Percentiles rank a stretch among this genome's conserved stretches.
phyloP scores from a whole-genome alignment of 2,329 filamentous ascomycete species.

The Microdochium paspali region DNA sequence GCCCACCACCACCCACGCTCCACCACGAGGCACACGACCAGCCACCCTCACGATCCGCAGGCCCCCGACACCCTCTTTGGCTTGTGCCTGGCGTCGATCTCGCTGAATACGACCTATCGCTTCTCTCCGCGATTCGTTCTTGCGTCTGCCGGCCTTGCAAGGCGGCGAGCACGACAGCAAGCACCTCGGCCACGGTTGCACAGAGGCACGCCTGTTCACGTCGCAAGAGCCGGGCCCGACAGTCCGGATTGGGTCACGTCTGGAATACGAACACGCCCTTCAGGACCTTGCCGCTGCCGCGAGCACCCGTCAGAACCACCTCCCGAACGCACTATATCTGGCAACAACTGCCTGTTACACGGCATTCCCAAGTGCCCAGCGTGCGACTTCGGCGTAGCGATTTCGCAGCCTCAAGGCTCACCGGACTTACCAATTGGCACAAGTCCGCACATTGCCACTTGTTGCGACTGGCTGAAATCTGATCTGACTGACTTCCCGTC shows the following conservation, averaged over 20 bases:
- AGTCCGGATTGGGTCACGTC: background rate
- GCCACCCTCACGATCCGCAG: background rate
- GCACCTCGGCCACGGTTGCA: background rate
- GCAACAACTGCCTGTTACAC: background rate
- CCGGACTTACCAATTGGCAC: background rate
- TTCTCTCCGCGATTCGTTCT: background rate
- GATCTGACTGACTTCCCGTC: background rate
- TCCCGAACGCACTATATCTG: background rate
- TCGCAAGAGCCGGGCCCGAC: background rate
- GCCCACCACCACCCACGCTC: constrained; percentile 9
- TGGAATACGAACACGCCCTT: background rate
- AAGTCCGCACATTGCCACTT: background rate
- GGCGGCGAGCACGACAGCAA: background rate
- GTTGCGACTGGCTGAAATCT: background rate
- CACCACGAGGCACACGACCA: background rate
- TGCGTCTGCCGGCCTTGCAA: background rate
- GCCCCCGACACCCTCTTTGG: background rate
- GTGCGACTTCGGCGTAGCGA: background rate
- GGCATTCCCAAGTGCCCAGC: background rate
- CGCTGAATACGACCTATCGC: background rate
- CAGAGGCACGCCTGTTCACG: background rate
- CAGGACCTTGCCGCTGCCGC: background rate
- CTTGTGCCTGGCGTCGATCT: background rate
- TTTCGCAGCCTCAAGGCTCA: background rate
- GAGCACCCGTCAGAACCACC: background rate